Evolutionary conservation across 192 early-diverging fungal species (phyloP).

Genomic region (Coemansia brasiliensis): DNA sequence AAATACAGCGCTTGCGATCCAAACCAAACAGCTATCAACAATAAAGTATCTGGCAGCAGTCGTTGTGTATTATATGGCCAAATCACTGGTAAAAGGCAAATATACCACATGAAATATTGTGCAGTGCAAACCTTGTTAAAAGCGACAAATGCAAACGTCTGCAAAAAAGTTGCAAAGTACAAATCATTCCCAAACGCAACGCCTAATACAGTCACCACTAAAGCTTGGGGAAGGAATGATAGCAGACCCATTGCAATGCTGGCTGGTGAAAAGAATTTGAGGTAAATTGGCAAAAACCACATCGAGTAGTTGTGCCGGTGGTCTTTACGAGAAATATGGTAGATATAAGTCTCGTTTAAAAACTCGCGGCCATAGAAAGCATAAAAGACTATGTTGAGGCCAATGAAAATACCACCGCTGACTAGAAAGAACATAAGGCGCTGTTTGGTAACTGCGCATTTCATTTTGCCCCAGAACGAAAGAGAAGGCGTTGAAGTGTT

Average conservation of each 20-base stretch:
- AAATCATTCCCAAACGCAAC: slow-evolving; percentile 77
- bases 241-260: slow-evolving; percentile 62
- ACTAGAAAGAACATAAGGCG: slow-evolving; percentile 63
- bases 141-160: slow-evolving; percentile 95
- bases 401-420: slow-evolving; percentile 65
- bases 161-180: slow-evolving; percentile 84
- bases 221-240: slow-evolving; percentile 84
- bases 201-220: slow-evolving; percentile 65
- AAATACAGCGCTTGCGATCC: slow-evolving; percentile 82
- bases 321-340: slow-evolving; percentile 93
- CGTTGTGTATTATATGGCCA: slow-evolving; percentile 63
- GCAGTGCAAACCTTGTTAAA: slow-evolving; percentile 97
- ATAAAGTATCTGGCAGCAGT: slow-evolving; percentile 55
- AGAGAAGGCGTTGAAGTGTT: slow-evolving; percentile 3
- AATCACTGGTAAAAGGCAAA: slow-evolving; percentile 86
- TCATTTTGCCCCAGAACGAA: too few species aligned
- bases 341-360: slow-evolving; percentile 87
- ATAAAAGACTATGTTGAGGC: slow-evolving; percentile 70
- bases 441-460: slow-evolving; percentile 2
- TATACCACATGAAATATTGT: slow-evolving; percentile 99
- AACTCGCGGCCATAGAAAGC: slow-evolving; percentile 79
- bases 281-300: slow-evolving; percentile 95
- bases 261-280: slow-evolving; percentile 60
- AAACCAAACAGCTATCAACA: slow-evolving; percentile 68
- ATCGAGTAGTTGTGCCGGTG: slow-evolving; percentile 98